A percentile compares a stretch with the other conserved stretches of the same genome.
Evolutionary conservation across 2,329 filamentous ascomycete genomes (phyloP).

Genomic region (Byssochlamys sp.): DNA sequence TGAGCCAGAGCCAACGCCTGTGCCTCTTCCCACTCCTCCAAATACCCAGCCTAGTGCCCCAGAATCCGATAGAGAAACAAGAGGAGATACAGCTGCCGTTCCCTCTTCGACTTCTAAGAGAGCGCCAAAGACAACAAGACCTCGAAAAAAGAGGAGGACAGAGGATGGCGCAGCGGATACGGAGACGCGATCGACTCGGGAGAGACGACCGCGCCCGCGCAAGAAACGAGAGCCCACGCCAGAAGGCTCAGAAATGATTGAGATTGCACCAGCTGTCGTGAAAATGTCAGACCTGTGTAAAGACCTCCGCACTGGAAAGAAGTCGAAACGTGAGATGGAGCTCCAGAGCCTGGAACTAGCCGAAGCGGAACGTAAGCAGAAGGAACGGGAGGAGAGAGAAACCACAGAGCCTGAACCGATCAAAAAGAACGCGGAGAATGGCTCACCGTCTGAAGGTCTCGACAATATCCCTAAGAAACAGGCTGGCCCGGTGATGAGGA

Average conservation of each 20-base stretch:
- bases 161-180: conserved; percentile 15
- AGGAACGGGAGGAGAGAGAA: conserved; percentile 26
- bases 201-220: conserved; percentile 20
- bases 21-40: conserved; percentile 13
- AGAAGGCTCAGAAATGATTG: conserved; percentile 37
- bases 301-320: conserved; percentile 45
- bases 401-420: conserved; percentile 10
- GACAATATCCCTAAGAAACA: conserved; percentile 16
- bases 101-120: conserved; percentile 16
- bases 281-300: conserved; percentile 52
- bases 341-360: conserved; percentile 49
- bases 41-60: conserved; percentile 14
- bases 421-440: conserved; percentile 19
- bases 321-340: conserved; percentile 48
- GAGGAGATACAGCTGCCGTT: conserved; percentile 6
- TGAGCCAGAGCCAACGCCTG: conserved; percentile 1
- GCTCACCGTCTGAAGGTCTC: conserved; percentile 10
- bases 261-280: conserved; percentile 45
- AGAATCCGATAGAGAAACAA: conserved; percentile 10
- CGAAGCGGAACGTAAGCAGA: conserved; percentile 39
- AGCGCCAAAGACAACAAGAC: conserved; percentile 11
- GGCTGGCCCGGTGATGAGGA: conserved; percentile 40
- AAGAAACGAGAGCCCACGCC: conserved; percentile 35
- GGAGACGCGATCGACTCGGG: conserved; percentile 11
- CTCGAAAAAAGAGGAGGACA: conserved; percentile 17